Evolutionary conservation across 805 yeast species (phyloP).

Genomic region (Pichia nakasei): DNA sequence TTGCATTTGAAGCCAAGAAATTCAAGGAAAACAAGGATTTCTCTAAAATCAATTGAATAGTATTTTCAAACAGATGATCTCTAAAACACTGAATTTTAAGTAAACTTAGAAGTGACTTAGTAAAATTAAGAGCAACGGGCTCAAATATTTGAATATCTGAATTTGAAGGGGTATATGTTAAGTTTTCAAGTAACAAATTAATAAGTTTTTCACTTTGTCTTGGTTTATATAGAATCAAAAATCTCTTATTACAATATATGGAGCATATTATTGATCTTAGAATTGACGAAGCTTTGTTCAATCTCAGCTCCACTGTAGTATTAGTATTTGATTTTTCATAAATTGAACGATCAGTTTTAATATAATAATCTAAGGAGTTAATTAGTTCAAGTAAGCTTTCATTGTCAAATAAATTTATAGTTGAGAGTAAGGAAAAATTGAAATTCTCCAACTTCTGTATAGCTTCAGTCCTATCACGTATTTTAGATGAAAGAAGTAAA

Average conservation of each 20-base stretch:
- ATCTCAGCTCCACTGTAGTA: constrained; percentile 17
- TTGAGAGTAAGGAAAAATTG: constrained; percentile 16
- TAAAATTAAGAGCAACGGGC: constrained; percentile 26
- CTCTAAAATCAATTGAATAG: constrained; percentile 14
- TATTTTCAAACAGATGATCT: constrained; percentile 17
- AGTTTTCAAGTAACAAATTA: constrained; percentile 12
- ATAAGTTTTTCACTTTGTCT: constrained; percentile 22
- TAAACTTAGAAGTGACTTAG: constrained; percentile 22
- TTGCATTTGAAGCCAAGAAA: constrained; percentile 5
- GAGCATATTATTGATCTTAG: constrained; percentile 13
- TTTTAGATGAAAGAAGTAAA: constrained; percentile 38
- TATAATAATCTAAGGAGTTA: constrained; percentile 14
- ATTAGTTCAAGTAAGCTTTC: constrained; percentile 11
- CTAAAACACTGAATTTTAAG: constrained; percentile 18
- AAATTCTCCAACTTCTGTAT: constrained; percentile 31
- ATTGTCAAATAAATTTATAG: constrained; percentile 14
- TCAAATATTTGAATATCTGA: constrained; percentile 11
- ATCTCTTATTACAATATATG: constrained; percentile 9
- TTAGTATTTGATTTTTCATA: constrained; percentile 18
- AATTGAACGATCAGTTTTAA: constrained; percentile 16
- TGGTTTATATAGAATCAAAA: constrained; percentile 17
- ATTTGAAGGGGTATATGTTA: constrained; percentile 9
- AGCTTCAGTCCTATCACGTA: constrained; percentile 48
- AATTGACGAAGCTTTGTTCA: constrained; percentile 17
- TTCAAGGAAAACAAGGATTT: constrained; percentile 12